Evolutionary conservation across 176 grass and related monocot species (phyloP).

Genomic region (Tillandsia leiboldiana): DNA sequence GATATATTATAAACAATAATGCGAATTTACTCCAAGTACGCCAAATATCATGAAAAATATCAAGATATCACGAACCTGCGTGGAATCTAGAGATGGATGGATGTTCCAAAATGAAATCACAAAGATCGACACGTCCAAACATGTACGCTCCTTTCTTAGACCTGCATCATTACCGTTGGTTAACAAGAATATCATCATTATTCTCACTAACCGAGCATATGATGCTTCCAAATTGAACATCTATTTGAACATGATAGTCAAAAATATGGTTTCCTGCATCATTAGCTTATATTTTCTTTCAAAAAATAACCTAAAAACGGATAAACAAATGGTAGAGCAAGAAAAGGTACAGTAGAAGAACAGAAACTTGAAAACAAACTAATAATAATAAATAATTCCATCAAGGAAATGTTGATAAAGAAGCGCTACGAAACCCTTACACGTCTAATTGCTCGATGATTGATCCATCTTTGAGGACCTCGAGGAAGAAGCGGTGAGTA

Average conservation of each 20-base stretch:
- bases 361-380: neutral
- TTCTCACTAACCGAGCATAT: neutral
- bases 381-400: neutral
- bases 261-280: too few species aligned
- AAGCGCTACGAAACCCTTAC: conserved; percentile 32
- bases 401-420: neutral
- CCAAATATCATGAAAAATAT: neutral
- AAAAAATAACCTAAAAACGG: conserved; percentile 6
- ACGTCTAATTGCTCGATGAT: conserved; percentile 77
- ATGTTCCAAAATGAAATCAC: conserved; percentile 91
- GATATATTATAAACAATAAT: neutral
- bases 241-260: too few species aligned
- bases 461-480: conserved; percentile 80
- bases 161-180: conserved; percentile 32
- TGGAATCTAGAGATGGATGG: conserved; percentile 78
- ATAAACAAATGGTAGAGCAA: neutral
- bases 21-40: neutral
- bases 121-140: conserved; percentile 85
- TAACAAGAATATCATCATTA: neutral
- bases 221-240: neutral
- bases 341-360: neutral
- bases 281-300: neutral
- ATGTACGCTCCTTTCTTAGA: conserved; percentile 88
- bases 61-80: conserved; percentile 41
- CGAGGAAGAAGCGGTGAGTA: conserved; percentile 63